Percentiles rank a stretch among this genome's conserved stretches.
phyloP scores from a whole-genome alignment of 805 yeast genomes.

The Kodamaea laetipori region DNA sequence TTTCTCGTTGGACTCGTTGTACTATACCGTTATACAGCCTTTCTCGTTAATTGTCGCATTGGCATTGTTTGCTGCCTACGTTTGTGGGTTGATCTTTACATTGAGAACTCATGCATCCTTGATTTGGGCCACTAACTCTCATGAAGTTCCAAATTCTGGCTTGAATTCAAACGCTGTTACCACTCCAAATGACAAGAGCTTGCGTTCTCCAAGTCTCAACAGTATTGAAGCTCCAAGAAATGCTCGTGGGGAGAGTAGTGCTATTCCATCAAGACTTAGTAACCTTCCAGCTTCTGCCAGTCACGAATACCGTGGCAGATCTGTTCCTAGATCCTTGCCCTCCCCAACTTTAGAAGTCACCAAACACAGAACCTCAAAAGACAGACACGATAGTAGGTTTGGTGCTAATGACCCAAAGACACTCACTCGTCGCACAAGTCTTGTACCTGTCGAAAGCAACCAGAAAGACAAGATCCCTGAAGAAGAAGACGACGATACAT shows the following conservation, averaged over 20 bases:
- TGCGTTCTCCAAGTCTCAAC: slow-evolving; percentile 41
- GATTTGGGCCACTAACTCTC: slow-evolving; percentile 75
- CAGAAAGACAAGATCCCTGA: slow-evolving; percentile 8
- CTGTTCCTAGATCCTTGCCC: slow-evolving; percentile 13
- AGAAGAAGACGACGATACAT: slow-evolving; percentile 31
- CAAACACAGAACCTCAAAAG: slow-evolving; percentile 17
- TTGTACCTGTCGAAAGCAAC: slow-evolving; percentile 2
- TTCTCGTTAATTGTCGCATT: slow-evolving; percentile 79
- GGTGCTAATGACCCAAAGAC: neutral
- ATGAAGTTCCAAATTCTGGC: slow-evolving; percentile 25
- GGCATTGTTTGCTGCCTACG: slow-evolving; percentile 78
- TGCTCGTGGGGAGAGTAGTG: slow-evolving; percentile 12
- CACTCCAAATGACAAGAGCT: slow-evolving; percentile 17
- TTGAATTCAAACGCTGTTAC: slow-evolving; percentile 11
- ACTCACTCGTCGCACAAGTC: slow-evolving; percentile 9
- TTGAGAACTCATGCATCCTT: slow-evolving; percentile 94
- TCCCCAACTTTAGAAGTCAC: slow-evolving; percentile 23
- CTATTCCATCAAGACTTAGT: slow-evolving; percentile 16
- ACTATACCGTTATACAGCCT: slow-evolving; percentile 71
- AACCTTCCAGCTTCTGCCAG: slow-evolving; percentile 3
- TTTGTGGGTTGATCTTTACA: slow-evolving; percentile 89
- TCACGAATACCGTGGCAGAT: slow-evolving; percentile 6
- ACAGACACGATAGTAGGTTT: slow-evolving; percentile 1
- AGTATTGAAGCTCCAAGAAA: slow-evolving; percentile 29
- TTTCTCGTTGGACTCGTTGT: slow-evolving; percentile 67